These are phyloP conservation scores for Xylariaceae sp. DNA, from an alignment of 2,329 filamentous ascomycete species.

Conservation along the genomic window DNA sequence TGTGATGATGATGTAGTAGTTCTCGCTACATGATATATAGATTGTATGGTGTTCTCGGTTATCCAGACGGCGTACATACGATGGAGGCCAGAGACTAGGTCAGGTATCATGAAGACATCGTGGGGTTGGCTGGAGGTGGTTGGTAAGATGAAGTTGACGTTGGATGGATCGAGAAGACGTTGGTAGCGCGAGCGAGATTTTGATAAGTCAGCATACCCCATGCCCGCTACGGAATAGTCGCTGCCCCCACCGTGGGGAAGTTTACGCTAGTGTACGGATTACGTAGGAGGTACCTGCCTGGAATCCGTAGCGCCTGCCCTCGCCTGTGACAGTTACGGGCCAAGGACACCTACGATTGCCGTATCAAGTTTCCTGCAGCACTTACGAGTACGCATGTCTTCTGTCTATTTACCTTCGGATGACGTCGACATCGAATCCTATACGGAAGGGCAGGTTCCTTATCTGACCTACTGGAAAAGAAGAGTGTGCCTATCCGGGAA, in stretches of 20 bases:
- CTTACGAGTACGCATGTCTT: too few species aligned
- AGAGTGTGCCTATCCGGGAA: too few species aligned
- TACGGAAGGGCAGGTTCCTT: too few species aligned
- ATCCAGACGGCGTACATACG: neutral
- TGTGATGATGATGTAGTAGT: neutral
- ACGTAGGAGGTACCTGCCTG: neutral
- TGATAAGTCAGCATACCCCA: neutral
- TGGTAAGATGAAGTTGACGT: neutral
- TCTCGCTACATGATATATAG: neutral
- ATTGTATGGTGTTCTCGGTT: neutral
- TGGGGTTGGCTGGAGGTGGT: neutral
- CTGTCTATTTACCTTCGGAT: too few species aligned
- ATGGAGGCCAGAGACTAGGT: neutral
- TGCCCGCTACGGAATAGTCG: too few species aligned
- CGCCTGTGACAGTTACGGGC: too few species aligned
- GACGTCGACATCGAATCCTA: too few species aligned
- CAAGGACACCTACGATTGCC: too few species aligned
- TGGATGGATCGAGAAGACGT: neutral
- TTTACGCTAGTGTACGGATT: neutral
- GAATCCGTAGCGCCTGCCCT: neutral
- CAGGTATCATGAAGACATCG: neutral
- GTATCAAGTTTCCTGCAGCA: too few species aligned
- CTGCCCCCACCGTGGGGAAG: too few species aligned
- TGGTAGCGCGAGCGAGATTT: neutral
- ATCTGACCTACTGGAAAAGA: too few species aligned